phyloP scores from a whole-genome alignment of 164 flowering plant species.

The Liquidambar formosana region DNA sequence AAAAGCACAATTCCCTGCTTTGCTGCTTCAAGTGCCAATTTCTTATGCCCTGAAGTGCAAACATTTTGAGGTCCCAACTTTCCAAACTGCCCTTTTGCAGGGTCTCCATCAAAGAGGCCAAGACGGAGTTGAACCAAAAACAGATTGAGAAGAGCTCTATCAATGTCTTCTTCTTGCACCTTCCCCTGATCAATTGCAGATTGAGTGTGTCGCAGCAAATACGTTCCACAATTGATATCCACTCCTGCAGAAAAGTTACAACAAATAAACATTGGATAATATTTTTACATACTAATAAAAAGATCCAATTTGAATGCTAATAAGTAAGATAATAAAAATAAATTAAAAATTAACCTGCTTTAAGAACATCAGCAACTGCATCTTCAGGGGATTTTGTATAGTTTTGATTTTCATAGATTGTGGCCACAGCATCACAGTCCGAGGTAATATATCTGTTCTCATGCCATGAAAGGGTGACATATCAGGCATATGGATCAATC shows the following conservation, averaged over 20 bases:
- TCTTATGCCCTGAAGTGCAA: slow-evolving; percentile 62
- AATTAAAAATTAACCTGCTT: too few relatives aligned
- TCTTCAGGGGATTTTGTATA: slow-evolving; percentile 67
- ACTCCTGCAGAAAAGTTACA: slow-evolving; percentile 48
- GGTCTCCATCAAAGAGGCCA: slow-evolving; percentile 83
- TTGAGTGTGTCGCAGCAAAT: slow-evolving; percentile 53
- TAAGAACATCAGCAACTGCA: slow-evolving; percentile 76
- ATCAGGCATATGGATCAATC: background rate
- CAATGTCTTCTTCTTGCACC: slow-evolving; percentile 67
- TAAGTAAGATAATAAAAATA: too few relatives aligned
- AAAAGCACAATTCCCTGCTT: slow-evolving; percentile 89
- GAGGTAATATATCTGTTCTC: slow-evolving; percentile 80
- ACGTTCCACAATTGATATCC: slow-evolving; percentile 91
- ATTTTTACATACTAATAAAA: too few relatives aligned
- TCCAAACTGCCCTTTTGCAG: slow-evolving; percentile 50
- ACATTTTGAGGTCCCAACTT: slow-evolving; percentile 67
- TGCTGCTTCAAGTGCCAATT: slow-evolving; percentile 85
- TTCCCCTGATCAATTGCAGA: slow-evolving; percentile 71
- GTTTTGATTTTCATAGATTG: slow-evolving; percentile 64
- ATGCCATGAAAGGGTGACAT: slow-evolving; percentile 7
- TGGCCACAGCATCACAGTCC: slow-evolving; percentile 98
- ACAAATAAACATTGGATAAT: too few relatives aligned
- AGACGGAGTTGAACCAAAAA: slow-evolving; percentile 78
- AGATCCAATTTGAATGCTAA: too few relatives aligned
- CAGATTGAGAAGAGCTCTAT: slow-evolving; percentile 74